A percentile compares a stretch with the other conserved stretches of the same genome.
phyloP scores from a whole-genome alignment of 257 asterid species.

The Rhazya stricta region DNA sequence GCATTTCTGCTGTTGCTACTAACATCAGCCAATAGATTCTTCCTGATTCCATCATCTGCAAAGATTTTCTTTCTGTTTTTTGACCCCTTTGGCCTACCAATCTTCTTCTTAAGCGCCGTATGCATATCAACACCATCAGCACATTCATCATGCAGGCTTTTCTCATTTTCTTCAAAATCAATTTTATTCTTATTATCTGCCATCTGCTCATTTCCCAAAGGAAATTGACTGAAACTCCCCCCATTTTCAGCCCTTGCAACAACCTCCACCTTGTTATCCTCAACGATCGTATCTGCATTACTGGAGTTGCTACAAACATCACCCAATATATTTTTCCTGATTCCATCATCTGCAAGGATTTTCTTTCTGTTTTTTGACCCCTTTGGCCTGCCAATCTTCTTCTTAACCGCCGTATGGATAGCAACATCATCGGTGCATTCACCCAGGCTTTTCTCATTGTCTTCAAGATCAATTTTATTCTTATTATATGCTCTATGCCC shows the following conservation, averaged over 20 bases:
- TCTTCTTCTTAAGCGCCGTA: slow-evolving; percentile 19
- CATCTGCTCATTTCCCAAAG: not conserved
- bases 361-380: slow-evolving; percentile 24
- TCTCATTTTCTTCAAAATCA: too few relatives aligned
- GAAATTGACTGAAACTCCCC: not conserved
- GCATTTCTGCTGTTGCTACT: not conserved
- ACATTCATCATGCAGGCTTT: not conserved
- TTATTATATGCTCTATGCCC: not conserved
- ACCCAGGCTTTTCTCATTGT: too few relatives aligned
- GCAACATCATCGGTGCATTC: not conserved
- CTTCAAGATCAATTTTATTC: too few relatives aligned
- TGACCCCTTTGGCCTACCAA: slow-evolving; percentile 36
- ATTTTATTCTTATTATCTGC: too few relatives aligned
- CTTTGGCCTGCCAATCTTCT: slow-evolving; percentile 29
- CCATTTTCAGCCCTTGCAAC: not conserved
- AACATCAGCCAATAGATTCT: not conserved
- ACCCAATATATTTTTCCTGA: not conserved
- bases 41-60: not conserved
- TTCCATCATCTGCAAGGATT: not conserved
- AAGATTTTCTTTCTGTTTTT: slow-evolving; percentile 10
- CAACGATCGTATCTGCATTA: slow-evolving; percentile 2
- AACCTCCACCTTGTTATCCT: not conserved
- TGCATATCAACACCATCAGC: not conserved
- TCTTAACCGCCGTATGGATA: slow-evolving; percentile 13
- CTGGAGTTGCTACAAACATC: not conserved